Base-by-base conservation (phyloP, 305 asterid species). In the Fraxinus nigra region DNA sequence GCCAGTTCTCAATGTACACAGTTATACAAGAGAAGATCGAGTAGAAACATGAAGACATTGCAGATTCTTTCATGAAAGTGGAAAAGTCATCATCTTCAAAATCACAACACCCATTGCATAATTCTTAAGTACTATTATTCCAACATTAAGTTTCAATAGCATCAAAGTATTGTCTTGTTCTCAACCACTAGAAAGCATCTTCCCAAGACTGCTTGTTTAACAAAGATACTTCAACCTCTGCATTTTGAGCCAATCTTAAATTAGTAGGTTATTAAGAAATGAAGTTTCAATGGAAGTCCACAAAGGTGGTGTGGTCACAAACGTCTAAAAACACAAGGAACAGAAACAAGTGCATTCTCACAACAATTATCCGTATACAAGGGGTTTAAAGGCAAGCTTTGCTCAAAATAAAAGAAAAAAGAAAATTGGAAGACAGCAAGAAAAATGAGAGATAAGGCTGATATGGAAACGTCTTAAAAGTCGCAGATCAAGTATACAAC, bases 401-500 rank as follows among this genome's bases (percentile, higher is more conserved):
- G n/a, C 18, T 24, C 7, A 26, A 11, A 65, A 65, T 65, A 59
- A 48, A 48, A 26, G 61, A 48, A 48, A 67, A 24, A 77, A 35
- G 30, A 83, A 78, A 51, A 65, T 26, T 4, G 35, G 51, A 1
- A 75, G 80, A 56, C 34, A 73, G 77, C 51, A 82, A 69, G 72
- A 70, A 56, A 43, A 72, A 78, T 22, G 61, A 20, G 73, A 69
- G 56, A 18, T 22, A 67, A 26, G 4, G 16, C 48, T 65, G 73
- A 73, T 78, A 75, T 26, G 69, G 59, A 10, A 76, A 48, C 76
- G 76, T 34, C 81, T 20, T n/a, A 43, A 38, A 72, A 80, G 80
- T 38, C 72, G 37, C 67, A 4, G 54, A 81, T 92, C 92, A 94
- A 20, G 98, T 90, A 79, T 96, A 96, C 85, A 94, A 78, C 72